A percentile compares a stretch with the other conserved stretches of the same genome.
phyloP scores from a whole-genome alignment of 1,284 basidiomycete genomes.

The Rhodotorula sp. region DNA sequence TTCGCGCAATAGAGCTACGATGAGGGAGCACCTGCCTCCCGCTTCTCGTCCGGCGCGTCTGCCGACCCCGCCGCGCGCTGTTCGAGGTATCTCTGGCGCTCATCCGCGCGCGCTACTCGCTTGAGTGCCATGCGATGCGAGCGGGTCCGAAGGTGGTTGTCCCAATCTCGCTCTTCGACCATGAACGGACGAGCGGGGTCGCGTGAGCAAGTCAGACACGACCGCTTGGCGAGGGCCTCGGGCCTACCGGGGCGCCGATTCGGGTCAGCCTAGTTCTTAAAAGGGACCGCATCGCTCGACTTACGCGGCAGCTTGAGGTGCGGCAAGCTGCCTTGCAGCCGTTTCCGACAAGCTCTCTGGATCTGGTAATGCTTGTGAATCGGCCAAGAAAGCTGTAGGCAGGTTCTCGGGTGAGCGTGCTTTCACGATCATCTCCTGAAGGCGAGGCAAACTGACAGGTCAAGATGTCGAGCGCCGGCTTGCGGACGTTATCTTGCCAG shows the following conservation, averaged over 20 bases:
- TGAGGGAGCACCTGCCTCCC: background rate
- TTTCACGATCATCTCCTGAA: background rate
- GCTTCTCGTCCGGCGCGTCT: background rate
- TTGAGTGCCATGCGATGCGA: constrained; percentile 13
- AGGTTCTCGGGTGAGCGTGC: background rate
- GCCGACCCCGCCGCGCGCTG: background rate
- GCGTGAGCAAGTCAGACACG: constrained; percentile 66
- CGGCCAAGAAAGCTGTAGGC: constrained; percentile 62
- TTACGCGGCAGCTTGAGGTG: constrained; percentile 24
- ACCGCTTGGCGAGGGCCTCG: constrained; percentile 54
- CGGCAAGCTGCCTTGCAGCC: constrained; percentile 52
- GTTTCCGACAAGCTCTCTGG: constrained; percentile 60
- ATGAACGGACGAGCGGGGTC: constrained; percentile 66
- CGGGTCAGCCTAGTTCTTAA: background rate
- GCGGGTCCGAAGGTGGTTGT: constrained; percentile 60
- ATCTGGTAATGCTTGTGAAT: constrained; percentile 57
- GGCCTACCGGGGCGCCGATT: background rate
- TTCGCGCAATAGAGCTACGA: no score
- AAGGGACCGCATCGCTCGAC: background rate
- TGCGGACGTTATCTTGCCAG: constrained; percentile 56
- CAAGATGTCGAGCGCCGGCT: constrained; percentile 43
- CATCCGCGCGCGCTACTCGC: background rate
- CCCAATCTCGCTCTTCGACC: constrained; percentile 69
- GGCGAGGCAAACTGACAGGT: constrained; percentile 13
- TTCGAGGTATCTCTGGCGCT: background rate